Evolutionary conservation across 108 stramenopile species (phyloP), one percentile per base, ranked within the genome.

Genomic region (Pseudonitzschia pungens): DNA sequence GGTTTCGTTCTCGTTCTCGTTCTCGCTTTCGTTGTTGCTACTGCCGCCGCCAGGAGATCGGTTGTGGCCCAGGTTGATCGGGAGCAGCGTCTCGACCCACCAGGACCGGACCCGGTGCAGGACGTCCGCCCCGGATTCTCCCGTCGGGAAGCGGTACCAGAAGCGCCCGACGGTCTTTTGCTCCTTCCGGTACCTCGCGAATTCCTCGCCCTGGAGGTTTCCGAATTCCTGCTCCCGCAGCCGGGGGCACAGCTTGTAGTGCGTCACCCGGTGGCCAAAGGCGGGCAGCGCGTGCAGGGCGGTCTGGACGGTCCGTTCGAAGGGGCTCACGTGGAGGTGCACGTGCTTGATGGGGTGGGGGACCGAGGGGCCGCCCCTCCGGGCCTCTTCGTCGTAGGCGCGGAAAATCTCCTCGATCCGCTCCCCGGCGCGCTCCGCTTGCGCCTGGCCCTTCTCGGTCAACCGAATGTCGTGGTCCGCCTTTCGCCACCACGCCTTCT

Each of bases 371-470:
- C n/a, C n/a, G n/a, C n/a, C n/a, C n/a, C n/a, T n/a, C n/a, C n/a
- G n/a, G n/a, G n/a, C n/a, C 2, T 75, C 28, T 16, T 75, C 24
- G 59, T 77, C 70, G 42, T 56, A 65, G 9, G 18, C 29, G 22
- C 65, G 21, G 27, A 90, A 70, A 14, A 90, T 69, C 5, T 52
- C 27, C 33, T 79, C 68, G 26, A 91, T 55, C 20, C 70, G 69
- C 51, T 74, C 52, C n/a, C 91, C 91, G 18, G 85, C 89, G 2
- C 66, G 69, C n/a, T 22, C 20, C 4, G 91, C 87, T 71, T 92
- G 87, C 20, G 77, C 31, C 28, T 60, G 55, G 5, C 91, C 90
- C 57, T 69, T 52, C 45, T 69, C 63, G 9, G 90, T 87, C 24
- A 91, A 74, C 59, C 68, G 69, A 15, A 83, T 44, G 36, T 81